phyloP scores from a whole-genome alignment of 2,329 filamentous ascomycete genomes.

The Aphanoascus verrucosus region DNA sequence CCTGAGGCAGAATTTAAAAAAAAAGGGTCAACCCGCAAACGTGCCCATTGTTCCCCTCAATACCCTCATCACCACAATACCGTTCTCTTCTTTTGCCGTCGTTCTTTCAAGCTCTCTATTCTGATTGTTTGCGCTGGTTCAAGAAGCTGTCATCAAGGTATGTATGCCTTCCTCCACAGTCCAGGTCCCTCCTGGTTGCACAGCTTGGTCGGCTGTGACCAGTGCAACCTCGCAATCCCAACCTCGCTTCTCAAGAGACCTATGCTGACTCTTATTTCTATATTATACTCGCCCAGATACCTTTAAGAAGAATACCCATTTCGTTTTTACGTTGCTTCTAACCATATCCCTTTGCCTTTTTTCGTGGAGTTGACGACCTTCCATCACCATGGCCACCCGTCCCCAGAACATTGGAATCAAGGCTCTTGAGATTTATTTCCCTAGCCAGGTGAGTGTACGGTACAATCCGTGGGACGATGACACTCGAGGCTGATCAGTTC shows the following conservation, averaged over 20 bases:
- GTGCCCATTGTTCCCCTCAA: background rate
- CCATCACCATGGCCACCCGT: conserved; percentile 55
- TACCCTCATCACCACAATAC: background rate
- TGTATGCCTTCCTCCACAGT: background rate
- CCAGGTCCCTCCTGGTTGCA: background rate
- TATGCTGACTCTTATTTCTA: background rate
- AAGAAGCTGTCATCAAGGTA: background rate
- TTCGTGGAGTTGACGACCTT: background rate
- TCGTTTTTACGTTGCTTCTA: background rate
- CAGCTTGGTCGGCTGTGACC: background rate
- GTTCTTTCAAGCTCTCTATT: background rate
- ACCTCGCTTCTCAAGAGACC: background rate
- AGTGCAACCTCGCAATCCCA: background rate
- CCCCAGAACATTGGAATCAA: conserved; percentile 86
- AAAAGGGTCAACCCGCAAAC: conserved; percentile 6
- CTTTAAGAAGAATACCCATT: background rate
- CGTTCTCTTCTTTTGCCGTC: background rate
- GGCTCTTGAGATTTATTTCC: conserved; percentile 84
- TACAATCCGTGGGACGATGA: background rate
- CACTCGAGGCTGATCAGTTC: conserved; percentile 12
- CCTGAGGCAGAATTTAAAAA: conserved; percentile 1
- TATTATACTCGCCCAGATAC: background rate
- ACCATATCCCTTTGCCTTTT: background rate
- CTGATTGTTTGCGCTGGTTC: background rate
- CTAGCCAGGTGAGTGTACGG: conserved; percentile 58